These are phyloP conservation scores for Amesomyces nigricolor DNA, from an alignment of 2,329 filamentous ascomycete genomes.

Conservation along the genomic window DNA sequence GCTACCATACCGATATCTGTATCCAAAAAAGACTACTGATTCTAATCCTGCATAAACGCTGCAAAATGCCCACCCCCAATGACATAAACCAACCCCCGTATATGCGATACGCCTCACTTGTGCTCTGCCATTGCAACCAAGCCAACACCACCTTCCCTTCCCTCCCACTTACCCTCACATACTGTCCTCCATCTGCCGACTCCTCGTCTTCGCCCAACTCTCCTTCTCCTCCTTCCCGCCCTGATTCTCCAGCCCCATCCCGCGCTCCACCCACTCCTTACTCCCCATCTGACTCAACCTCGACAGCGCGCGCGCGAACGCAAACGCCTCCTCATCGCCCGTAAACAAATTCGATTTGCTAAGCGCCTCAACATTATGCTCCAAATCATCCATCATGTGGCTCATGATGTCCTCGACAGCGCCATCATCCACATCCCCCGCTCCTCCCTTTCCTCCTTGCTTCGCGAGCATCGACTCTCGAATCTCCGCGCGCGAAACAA, in stretches of 20 bases:
- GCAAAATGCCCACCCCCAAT: not conserved
- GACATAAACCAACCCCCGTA: not conserved
- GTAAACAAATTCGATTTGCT: constrained; percentile 84
- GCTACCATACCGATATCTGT: not conserved
- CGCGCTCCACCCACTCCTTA: constrained; percentile 88
- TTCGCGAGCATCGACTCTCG: constrained; percentile 47
- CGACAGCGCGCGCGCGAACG: constrained; percentile 83
- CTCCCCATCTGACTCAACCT: constrained; percentile 89
- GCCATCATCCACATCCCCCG: constrained; percentile 37
- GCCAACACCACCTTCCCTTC: not conserved
- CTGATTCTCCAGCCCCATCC: constrained; percentile 57
- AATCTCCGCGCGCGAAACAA: constrained; percentile 68
- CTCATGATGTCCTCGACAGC: constrained; percentile 64
- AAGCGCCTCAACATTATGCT: constrained; percentile 75
- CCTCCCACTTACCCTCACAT: constrained; percentile 38
- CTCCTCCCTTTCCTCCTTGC: constrained; percentile 34
- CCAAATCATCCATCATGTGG: constrained; percentile 80
- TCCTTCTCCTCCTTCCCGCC: constrained; percentile 62
- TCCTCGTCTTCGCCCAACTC: constrained; percentile 59
- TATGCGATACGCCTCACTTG: constrained; percentile 2
- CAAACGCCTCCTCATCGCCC: constrained; percentile 94
- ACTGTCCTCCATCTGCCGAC: constrained; percentile 62
- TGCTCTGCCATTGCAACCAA: not conserved
- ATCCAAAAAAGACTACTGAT: not conserved
- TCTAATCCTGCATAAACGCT: not conserved